Conservation (phyloP, 176 grass and related monocot species). For the Olyra latifolia region DNA sequence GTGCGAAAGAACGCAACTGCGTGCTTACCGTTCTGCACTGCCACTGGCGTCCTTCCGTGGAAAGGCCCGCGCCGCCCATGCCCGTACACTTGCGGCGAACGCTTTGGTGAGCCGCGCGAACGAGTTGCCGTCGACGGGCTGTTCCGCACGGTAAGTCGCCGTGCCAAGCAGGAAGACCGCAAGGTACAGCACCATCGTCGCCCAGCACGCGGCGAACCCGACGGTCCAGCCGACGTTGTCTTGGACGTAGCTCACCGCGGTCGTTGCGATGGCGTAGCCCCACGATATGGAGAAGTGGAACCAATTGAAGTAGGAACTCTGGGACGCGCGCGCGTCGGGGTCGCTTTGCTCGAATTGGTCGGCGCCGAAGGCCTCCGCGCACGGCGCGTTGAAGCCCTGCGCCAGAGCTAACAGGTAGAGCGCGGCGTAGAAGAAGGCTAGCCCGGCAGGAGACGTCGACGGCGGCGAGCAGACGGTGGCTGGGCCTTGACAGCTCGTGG, state of each 20-base stretch:
- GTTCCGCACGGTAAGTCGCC: not conserved
- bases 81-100: not conserved
- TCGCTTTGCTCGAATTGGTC: slow-evolving; percentile 51
- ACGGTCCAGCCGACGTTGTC: slow-evolving; percentile 53
- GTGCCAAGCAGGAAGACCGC: slow-evolving; percentile 35
- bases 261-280: slow-evolving; percentile 13
- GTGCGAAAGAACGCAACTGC: no score
- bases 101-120: not conserved
- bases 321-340: not conserved
- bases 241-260: slow-evolving; percentile 46
- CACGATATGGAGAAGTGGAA: slow-evolving; percentile 47
- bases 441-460: not conserved
- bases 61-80: not conserved
- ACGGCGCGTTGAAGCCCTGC: slow-evolving; percentile 62
- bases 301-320: slow-evolving; percentile 82
- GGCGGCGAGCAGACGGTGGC: not conserved
- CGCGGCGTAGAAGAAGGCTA: slow-evolving; percentile 39
- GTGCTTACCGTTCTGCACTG: not conserved
- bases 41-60: not conserved
- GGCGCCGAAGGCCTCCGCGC: slow-evolving; percentile 54
- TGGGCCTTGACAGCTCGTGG: not conserved
- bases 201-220: slow-evolving; percentile 47
- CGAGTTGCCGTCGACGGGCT: not conserved
- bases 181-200: slow-evolving; percentile 23
- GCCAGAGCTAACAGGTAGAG: slow-evolving; percentile 66